These are phyloP conservation scores for Wolfiporia cocos DNA, from an alignment of 1,284 basidiomycete species.

Conservation along the genomic window DNA sequence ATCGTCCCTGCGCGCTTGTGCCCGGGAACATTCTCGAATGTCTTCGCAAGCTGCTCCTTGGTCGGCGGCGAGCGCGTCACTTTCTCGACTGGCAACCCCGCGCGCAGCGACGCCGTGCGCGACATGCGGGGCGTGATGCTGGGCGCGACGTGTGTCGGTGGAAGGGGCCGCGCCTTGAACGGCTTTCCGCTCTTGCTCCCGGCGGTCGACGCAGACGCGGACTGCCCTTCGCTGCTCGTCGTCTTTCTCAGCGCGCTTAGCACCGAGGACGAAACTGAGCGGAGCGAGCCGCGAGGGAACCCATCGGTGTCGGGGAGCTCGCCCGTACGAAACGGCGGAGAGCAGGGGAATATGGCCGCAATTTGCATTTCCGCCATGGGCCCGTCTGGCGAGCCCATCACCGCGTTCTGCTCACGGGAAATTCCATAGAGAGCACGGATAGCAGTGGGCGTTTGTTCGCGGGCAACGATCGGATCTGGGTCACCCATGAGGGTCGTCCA, in stretches of 20 bases:
- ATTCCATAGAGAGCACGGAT: slow-evolving; percentile 63
- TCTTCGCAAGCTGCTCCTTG: slow-evolving; percentile 54
- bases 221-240: slow-evolving; percentile 29
- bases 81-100: slow-evolving; percentile 37
- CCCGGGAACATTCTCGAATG: slow-evolving; percentile 70
- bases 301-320: slow-evolving; percentile 50
- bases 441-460: slow-evolving; percentile 49
- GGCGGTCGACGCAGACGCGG: slow-evolving; percentile 36
- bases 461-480: slow-evolving; percentile 51
- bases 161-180: slow-evolving; percentile 72
- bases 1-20: slow-evolving; percentile 67
- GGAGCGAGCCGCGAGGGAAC: slow-evolving; percentile 34
- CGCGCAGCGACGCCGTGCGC: slow-evolving; percentile 70
- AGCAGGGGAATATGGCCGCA: slow-evolving; percentile 66
- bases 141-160: slow-evolving; percentile 51
- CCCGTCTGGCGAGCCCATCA: slow-evolving; percentile 64
- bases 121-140: slow-evolving; percentile 75
- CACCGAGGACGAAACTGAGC: slow-evolving; percentile 40
- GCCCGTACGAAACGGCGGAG: slow-evolving; percentile 64
- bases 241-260: slow-evolving; percentile 38
- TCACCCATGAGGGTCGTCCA: slow-evolving; percentile 70
- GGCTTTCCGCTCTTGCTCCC: slow-evolving; percentile 34
- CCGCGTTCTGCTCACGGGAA: slow-evolving; percentile 46
- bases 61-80: slow-evolving; percentile 41
- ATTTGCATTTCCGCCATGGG: slow-evolving; percentile 72